phyloP scores from a whole-genome alignment of 768 basidiomycete genomes.

The Suillus decipiens region DNA sequence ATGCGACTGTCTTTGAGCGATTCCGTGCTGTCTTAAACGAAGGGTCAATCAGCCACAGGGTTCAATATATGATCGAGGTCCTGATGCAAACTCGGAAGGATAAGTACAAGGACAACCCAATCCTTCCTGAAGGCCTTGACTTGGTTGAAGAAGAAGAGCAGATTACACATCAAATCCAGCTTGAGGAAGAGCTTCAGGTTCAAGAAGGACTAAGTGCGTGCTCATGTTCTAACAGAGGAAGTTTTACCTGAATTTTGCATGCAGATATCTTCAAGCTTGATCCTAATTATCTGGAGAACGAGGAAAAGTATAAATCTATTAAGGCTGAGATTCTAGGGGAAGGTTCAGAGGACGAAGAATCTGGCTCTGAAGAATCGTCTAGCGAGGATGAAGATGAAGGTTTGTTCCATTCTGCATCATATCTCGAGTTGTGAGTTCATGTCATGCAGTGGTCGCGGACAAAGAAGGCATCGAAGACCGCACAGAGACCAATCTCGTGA shows the following conservation, averaged over 20 bases:
- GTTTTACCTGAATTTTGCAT: conserved; percentile 13
- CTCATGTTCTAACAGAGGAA: not conserved
- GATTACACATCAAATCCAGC: conserved; percentile 89
- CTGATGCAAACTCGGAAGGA: conserved; percentile 99
- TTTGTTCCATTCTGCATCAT: not conserved
- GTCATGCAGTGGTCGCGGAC: conserved; percentile 58
- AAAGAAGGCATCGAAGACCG: conserved; percentile 92
- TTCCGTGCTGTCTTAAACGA: conserved; percentile 98
- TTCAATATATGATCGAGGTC: conserved; percentile 99
- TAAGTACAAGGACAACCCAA: conserved; percentile 98
- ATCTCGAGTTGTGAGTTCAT: conserved; percentile 33
- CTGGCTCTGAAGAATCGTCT: conserved; percentile 60
- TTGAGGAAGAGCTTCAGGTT: conserved; percentile 92
- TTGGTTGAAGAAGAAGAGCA: conserved; percentile 98
- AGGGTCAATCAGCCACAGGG: conserved; percentile 90
- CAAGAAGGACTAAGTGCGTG: conserved; percentile 86
- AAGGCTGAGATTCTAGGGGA: conserved; percentile 94
- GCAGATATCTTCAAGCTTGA: conserved; percentile 96
- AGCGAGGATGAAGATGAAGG: conserved; percentile 64
- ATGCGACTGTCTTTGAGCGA: conserved; percentile 92
- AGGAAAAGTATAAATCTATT: conserved; percentile 91
- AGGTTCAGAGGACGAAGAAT: conserved; percentile 73
- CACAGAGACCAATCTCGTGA: conserved; percentile 95
- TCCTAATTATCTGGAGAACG: conserved; percentile 83
- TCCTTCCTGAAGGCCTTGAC: conserved; percentile 91